Percentiles rank a stretch among this genome's conserved stretches.
phyloP scores from a whole-genome alignment of 495 filamentous ascomycete species.

The Daldinia decipiens region DNA sequence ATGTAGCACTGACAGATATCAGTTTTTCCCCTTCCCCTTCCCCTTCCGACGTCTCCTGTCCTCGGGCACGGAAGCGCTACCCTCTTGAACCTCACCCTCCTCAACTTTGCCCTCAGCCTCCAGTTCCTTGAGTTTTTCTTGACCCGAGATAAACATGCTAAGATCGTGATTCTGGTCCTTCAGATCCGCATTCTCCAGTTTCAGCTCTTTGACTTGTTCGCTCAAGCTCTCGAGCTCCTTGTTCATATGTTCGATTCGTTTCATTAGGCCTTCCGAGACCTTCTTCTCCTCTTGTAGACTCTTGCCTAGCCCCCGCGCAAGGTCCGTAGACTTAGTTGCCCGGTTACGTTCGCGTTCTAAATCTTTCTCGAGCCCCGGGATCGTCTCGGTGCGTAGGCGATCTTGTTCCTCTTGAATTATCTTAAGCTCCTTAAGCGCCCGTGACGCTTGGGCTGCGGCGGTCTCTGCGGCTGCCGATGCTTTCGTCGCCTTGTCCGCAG shows the following conservation, averaged over 20 bases:
- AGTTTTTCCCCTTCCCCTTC: constrained; percentile 58
- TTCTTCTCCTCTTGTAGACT: constrained; percentile 88
- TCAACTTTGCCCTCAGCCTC: constrained; percentile 68
- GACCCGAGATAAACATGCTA: constrained; percentile 85
- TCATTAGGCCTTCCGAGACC: constrained; percentile 80
- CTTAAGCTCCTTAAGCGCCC: constrained; percentile 61
- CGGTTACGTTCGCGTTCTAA: constrained; percentile 71
- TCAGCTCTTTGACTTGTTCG: constrained; percentile 63
- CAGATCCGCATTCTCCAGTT: constrained; percentile 68
- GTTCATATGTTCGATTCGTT: constrained; percentile 74
- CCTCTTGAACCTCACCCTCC: constrained; percentile 62
- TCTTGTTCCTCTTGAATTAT: constrained; percentile 65
- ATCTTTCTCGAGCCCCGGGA: constrained; percentile 76
- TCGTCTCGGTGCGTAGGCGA: constrained; percentile 63
- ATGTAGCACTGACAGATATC: not conserved
- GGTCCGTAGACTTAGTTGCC: constrained; percentile 73
- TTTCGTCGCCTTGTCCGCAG: constrained; percentile 87
- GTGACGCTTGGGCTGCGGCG: constrained; percentile 65
- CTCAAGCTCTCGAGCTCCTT: constrained; percentile 65
- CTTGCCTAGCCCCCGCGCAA: constrained; percentile 80
- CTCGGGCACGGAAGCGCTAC: constrained; percentile 62
- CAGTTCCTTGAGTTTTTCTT: constrained; percentile 81
- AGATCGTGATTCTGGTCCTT: constrained; percentile 91
- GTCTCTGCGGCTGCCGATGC: constrained; percentile 72
- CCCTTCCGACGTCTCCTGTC: constrained; percentile 65